A percentile compares a stretch with the other conserved stretches of the same genome.
These are phyloP conservation scores for Diaporthe citri DNA, from an alignment of 2,329 filamentous ascomycete species.

Conservation along the genomic window DNA sequence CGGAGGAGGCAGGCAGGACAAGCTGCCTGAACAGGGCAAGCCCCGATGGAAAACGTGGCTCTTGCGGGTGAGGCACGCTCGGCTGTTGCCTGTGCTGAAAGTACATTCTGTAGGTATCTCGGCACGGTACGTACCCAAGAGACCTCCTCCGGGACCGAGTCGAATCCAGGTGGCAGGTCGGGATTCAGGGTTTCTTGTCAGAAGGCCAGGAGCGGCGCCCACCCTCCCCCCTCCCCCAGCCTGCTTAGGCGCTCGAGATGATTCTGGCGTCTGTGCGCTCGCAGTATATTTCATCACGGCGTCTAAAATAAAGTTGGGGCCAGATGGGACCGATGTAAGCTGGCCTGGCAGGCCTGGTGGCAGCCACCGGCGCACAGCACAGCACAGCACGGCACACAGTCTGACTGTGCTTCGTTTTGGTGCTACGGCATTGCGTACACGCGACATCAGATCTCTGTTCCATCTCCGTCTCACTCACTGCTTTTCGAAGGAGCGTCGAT, in stretches of 20 bases:
- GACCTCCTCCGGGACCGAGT: not conserved
- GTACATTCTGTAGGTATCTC: not conserved
- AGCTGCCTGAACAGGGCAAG: constrained; percentile 4
- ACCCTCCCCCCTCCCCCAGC: not conserved
- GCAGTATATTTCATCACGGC: constrained; percentile 29
- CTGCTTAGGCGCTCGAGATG: constrained; percentile 13
- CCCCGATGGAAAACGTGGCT: constrained; percentile 26
- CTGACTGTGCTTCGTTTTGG: constrained; percentile 13
- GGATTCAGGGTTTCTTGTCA: constrained; percentile 15
- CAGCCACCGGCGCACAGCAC: not conserved
- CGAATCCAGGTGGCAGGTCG: constrained; percentile 20
- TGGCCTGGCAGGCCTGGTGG: not conserved
- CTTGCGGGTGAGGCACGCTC: constrained; percentile 16
- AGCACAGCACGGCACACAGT: not conserved
- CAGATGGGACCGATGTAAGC: not conserved
- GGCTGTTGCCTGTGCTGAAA: constrained; percentile 15
- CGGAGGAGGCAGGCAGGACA: not conserved
- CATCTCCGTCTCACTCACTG: constrained; percentile 24
- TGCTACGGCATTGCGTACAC: constrained; percentile 2
- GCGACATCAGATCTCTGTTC: constrained; percentile 32
- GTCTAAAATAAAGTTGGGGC: constrained; percentile 31
- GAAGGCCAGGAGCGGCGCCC: not conserved
- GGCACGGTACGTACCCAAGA: not conserved
- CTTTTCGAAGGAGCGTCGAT: not conserved
- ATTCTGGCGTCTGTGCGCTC: constrained; percentile 22